Conservation (phyloP, 73 alveolate genomes). For the Tetrahymena malaccensis region DNA sequence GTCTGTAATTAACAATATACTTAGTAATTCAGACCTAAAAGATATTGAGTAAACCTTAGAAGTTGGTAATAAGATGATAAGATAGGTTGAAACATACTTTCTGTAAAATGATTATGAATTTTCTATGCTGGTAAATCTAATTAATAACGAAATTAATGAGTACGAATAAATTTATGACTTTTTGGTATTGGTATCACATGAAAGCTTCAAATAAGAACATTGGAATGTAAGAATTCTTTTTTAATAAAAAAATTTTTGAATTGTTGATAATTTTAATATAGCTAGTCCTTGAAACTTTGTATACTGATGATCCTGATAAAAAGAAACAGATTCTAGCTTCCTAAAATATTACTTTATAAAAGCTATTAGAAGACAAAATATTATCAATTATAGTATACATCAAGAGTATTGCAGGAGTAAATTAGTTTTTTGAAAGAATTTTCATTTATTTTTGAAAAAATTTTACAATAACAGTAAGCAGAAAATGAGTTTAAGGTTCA, state of each 20-base stretch:
- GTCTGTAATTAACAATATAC: background rate
- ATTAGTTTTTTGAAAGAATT: background rate
- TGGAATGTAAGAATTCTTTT: background rate
- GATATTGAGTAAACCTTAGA: background rate
- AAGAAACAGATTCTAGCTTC: background rate
- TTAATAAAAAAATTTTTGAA: background rate
- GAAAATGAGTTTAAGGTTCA: background rate
- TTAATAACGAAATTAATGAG: background rate
- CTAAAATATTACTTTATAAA: background rate
- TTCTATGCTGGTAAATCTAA: background rate
- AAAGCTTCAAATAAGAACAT: background rate
- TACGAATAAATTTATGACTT: background rate
- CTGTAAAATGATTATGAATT: background rate
- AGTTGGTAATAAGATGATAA: background rate
- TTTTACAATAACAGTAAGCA: background rate
- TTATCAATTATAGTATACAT: background rate
- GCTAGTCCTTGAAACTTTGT: background rate
- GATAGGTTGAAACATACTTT: background rate
- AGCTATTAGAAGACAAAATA: background rate
- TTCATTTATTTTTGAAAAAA: background rate
- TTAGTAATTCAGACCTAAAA: background rate
- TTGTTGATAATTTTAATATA: background rate
- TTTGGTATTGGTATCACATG: background rate
- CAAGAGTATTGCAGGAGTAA: background rate
- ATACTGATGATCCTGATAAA: background rate